Percentiles rank a stretch among this genome's conserved stretches.
These are phyloP conservation scores for Aureobasidium sp. DNA, from an alignment of 2,329 filamentous ascomycete genomes.

Conservation along the genomic window DNA sequence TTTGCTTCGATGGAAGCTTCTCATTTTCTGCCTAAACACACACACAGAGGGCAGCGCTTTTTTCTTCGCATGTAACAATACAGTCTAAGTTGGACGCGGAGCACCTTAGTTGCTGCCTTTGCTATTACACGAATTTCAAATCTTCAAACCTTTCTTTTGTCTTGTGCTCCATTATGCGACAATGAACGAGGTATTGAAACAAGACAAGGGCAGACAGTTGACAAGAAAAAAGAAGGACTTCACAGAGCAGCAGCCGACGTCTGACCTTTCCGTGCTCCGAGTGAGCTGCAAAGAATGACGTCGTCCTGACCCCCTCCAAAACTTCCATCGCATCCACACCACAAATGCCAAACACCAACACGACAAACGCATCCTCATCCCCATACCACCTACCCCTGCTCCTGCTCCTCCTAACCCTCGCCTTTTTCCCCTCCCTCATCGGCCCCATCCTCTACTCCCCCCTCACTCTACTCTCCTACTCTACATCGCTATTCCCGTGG, in stretches of 20 bases:
- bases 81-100: not conserved
- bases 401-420: constrained; percentile 39
- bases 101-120: not conserved
- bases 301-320: not conserved
- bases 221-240: no score
- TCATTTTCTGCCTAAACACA: not conserved
- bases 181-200: no score
- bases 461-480: constrained; percentile 21
- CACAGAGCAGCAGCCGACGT: no score
- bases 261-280: no score
- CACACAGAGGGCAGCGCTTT: not conserved
- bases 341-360: constrained; percentile 17
- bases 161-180: no score
- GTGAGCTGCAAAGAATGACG: not conserved
- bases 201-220: no score
- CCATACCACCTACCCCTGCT: constrained; percentile 30
- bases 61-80: not conserved
- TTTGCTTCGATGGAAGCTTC: not conserved
- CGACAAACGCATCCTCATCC: no score
- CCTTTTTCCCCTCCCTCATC: constrained; percentile 42
- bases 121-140: not conserved
- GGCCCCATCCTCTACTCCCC: constrained; percentile 30
- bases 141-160: not conserved
- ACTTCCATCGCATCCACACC: not conserved
- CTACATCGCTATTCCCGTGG: constrained; percentile 16